Evolutionary conservation across 2,329 filamentous ascomycete genomes (phyloP), one percentile per base, ranked within the genome.

Genomic region (Aspergillus sojae): DNA sequence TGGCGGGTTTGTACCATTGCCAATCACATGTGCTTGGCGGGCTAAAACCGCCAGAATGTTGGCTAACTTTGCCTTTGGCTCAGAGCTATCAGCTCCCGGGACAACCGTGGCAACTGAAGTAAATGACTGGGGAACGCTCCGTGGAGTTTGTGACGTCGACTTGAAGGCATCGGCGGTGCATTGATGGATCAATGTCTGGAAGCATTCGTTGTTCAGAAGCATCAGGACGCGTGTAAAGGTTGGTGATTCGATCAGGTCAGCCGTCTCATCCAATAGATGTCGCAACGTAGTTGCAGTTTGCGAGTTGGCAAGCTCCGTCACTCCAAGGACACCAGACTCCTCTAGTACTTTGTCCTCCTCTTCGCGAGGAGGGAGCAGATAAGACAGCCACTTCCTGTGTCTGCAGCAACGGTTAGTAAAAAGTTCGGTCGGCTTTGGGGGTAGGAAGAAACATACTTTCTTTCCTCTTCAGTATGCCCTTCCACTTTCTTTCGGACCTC

Each of bases 231-330:
- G 90, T 0, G 89, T 87, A 79, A 98, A 98, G 41, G 92, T 87
- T 0, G 95, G 95, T 1, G 95, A 97, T 74, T 99, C 95, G 74
- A 98, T 90, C 28, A 99, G 86, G 75, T 99, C 95, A 45, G 94
- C 92, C 2, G 95, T 98, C 82, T 99, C 95, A 75, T 99, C 94
- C 1, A 99, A 86, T 23, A 99, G 86, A 62, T 91, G 90, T 61
- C 94, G 89, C 61, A 99, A 86, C 1, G 89, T 86, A 7, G 75
- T 70, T 5, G 74, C 66, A 21, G 75, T 80, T 56, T 77, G 73
- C 48, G 74, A 70, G 2, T 75, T 76, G 34, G 77, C 73, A 2
- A 77, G 72, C 55, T 76, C 79, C 60, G 72, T 74, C 65, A 73
- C 78, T 53, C 75, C 77, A 67, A 77, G 80, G 72, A 97, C 92